Percentiles rank a stretch among this genome's conserved stretches.
Evolutionary conservation across 306 rosid genomes (phyloP).

Genomic region (Pachyrhizus erosus): DNA sequence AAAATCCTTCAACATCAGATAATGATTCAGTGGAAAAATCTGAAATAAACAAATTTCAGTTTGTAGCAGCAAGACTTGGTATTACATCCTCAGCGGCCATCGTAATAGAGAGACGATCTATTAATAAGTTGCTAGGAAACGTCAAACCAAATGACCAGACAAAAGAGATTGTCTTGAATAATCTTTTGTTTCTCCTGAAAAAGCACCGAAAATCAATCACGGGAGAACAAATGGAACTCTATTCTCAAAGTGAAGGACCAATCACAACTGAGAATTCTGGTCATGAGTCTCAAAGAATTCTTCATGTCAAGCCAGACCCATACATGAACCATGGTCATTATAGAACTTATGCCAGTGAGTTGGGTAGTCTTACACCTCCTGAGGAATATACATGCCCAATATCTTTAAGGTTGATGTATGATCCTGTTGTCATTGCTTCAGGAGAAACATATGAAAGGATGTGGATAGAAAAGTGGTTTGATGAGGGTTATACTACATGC

Average conservation of each 20-base stretch:
- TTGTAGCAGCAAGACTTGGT: conserved; percentile 66
- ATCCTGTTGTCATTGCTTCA: conserved; percentile 86
- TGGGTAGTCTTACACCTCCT: conserved; percentile 58
- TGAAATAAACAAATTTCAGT: conserved; percentile 65
- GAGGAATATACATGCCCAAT: conserved; percentile 74
- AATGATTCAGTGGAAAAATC: conserved; percentile 54
- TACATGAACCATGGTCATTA: conserved; percentile 27
- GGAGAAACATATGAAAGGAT: conserved; percentile 80
- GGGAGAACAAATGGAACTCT: conserved; percentile 52
- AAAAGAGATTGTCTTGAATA: conserved; percentile 63
- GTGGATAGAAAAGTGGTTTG: conserved; percentile 91
- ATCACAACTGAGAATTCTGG: conserved; percentile 44
- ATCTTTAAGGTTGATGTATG: conserved; percentile 80
- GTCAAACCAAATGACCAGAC: conserved; percentile 51
- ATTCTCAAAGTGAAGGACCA: conserved; percentile 43
- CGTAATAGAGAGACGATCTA: conserved; percentile 69
- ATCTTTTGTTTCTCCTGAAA: conserved; percentile 62
- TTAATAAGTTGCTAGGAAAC: conserved; percentile 57
- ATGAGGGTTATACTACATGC: conserved; percentile 75
- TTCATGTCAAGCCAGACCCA: conserved; percentile 40
- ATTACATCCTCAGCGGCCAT: conserved; percentile 64
- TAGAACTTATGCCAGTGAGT: conserved; percentile 43
- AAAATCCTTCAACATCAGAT: conserved; percentile 51
- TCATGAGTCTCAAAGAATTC: conserved; percentile 40
- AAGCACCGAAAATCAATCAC: conserved; percentile 53